Evolutionary conservation across 2,329 filamentous ascomycete species (phyloP).

Genomic region (Alternaria panax): DNA sequence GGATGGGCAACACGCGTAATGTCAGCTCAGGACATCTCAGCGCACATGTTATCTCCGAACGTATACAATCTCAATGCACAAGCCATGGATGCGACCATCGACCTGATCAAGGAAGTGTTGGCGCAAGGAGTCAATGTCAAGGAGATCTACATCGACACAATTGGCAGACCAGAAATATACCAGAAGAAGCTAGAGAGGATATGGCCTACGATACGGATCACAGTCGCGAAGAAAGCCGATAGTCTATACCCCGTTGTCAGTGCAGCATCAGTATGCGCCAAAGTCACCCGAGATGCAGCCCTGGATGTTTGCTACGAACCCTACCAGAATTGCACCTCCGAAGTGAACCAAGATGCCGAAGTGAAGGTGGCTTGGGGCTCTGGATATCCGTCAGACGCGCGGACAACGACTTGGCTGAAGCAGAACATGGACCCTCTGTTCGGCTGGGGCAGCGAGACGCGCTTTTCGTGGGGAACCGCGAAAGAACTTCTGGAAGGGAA

Average conservation of each 20-base stretch:
- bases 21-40: conserved; percentile 82
- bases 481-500: conserved; percentile 92
- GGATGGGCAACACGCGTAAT: conserved; percentile 86
- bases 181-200: conserved; percentile 83
- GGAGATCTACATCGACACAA: conserved; percentile 95
- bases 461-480: conserved; percentile 94
- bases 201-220: conserved; percentile 72
- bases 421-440: conserved; percentile 90
- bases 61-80: conserved; percentile 94
- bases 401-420: conserved; percentile 82
- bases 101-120: conserved; percentile 79
- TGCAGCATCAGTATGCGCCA: conserved; percentile 92
- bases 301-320: conserved; percentile 78
- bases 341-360: conserved; percentile 43
- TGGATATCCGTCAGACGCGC: conserved; percentile 88
- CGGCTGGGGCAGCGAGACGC: conserved; percentile 91
- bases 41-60: conserved; percentile 74
- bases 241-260: conserved; percentile 91
- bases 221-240: conserved; percentile 77
- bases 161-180: conserved; percentile 82
- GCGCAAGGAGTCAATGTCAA: conserved; percentile 79
- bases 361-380: conserved; percentile 75
- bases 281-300: conserved; percentile 91
- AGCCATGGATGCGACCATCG: conserved; percentile 89
- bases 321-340: conserved; percentile 45